Conservation (phyloP, 2,329 filamentous ascomycete species). For the Fusarium metavorans region DNA sequence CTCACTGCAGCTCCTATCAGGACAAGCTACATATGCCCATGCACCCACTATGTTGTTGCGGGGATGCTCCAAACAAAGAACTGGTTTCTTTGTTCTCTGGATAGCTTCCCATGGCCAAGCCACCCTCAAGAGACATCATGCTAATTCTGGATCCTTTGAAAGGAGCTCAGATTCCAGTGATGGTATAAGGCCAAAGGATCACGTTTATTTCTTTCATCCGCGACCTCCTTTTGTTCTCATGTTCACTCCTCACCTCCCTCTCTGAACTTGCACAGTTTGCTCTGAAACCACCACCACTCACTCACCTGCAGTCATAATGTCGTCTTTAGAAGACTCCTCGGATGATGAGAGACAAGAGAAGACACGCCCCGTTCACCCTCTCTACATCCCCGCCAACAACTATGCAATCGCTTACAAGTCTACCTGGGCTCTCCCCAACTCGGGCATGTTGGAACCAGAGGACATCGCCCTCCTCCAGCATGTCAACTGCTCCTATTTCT, state of each 20-base stretch:
- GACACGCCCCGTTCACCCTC: neutral
- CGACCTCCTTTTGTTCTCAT: conserved; percentile 6
- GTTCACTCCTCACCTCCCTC: neutral
- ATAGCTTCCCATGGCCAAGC: conserved; percentile 1
- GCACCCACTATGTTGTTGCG: conserved; percentile 7
- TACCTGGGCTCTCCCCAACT: conserved; percentile 38
- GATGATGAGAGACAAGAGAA: conserved; percentile 4
- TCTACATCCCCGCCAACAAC: conserved; percentile 40
- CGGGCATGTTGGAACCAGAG: conserved; percentile 31
- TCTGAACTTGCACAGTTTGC: neutral
- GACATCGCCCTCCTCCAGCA: conserved; percentile 51
- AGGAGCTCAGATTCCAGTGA: neutral
- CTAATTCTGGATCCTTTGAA: neutral
- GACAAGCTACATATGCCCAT: conserved; percentile 7
- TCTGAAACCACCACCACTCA: neutral
- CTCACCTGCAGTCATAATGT: conserved; percentile 1
- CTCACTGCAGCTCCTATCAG: neutral
- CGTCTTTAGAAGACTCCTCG: neutral
- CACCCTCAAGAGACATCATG: neutral
- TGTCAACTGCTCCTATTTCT: conserved; percentile 70
- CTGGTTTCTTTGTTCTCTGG: conserved; percentile 38
- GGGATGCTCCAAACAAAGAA: conserved; percentile 26
- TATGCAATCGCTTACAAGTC: conserved; percentile 46
- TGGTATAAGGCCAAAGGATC: neutral
- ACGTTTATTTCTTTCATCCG: neutral